A percentile compares a stretch with the other conserved stretches of the same genome.
These are phyloP conservation scores for Trypanosoma vivax DNA, from an alignment of 208 protist species.

Conservation along the genomic window DNA sequence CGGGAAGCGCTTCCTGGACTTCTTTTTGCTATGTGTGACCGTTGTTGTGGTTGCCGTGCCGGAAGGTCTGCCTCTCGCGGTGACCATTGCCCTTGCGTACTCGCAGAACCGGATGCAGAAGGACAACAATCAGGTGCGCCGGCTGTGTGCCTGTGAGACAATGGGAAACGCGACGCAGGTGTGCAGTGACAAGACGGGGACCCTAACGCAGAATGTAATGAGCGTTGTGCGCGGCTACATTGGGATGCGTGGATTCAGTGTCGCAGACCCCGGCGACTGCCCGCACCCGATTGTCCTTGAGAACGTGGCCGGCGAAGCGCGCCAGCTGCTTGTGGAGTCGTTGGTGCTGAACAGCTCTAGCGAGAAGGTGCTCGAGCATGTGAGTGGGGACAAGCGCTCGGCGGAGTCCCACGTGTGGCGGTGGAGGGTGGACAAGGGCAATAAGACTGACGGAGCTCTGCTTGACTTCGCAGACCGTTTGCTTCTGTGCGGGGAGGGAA, in stretches of 20 bases:
- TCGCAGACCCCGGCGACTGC: conserved; percentile 51
- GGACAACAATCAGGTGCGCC: conserved; percentile 98
- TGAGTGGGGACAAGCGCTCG: conserved; percentile 28
- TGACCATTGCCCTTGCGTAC: conserved; percentile 98
- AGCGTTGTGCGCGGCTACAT: conserved; percentile 90
- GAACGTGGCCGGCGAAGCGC: conserved; percentile 6
- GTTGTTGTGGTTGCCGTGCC: conserved; percentile 98
- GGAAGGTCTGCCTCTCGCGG: conserved; percentile 95
- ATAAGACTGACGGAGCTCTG: conserved; percentile 85
- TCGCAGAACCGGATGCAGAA: conserved; percentile 97
- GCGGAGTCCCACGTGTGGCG: conserved; percentile 36
- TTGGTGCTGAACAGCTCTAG: conserved; percentile 75
- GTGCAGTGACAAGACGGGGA: conserved; percentile 99
- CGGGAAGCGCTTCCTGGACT: conserved; percentile 56
- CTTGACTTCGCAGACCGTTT: conserved; percentile 72
- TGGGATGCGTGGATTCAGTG: conserved; percentile 40
- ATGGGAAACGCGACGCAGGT: conserved; percentile 97
- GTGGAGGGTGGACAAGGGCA: conserved; percentile 68
- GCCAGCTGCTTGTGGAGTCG: conserved; percentile 29
- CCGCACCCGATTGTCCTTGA: conserved; percentile 26
- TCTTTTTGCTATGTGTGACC: conserved; percentile 90
- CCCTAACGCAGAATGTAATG: conserved; percentile 97
- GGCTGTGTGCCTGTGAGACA: conserved; percentile 96
- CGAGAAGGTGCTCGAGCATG: conserved; percentile 47
- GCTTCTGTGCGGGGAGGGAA: conserved; percentile 19